phyloP scores from a whole-genome alignment of 163 green algal genomes.

The Chloromonas sp. region DNA sequence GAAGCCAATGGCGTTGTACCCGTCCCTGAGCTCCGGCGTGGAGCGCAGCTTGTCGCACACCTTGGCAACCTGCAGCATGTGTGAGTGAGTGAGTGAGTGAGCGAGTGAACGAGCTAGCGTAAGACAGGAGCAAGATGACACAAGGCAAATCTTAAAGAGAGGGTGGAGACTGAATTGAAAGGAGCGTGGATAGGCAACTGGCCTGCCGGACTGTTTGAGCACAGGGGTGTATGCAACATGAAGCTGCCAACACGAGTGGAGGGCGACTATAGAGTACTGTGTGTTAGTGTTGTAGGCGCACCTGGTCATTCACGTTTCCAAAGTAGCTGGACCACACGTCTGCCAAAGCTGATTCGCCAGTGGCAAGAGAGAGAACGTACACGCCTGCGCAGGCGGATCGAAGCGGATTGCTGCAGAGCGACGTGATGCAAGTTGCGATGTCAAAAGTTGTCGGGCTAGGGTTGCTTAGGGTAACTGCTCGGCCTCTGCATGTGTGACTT shows the following conservation, averaged over 20 bases:
- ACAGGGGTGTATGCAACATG: neutral
- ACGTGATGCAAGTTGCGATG: too few relatives aligned
- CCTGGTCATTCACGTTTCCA: constrained; percentile 73
- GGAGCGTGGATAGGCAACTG: neutral
- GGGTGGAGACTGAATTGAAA: neutral
- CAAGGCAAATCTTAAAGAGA: neutral
- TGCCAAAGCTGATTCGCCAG: constrained; percentile 27
- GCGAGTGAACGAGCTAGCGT: neutral
- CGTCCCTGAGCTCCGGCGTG: constrained; percentile 57
- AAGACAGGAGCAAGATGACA: neutral
- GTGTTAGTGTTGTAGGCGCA: constrained; percentile 5
- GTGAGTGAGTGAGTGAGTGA: neutral
- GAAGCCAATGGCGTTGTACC: constrained; percentile 90
- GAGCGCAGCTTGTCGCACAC: constrained; percentile 62
- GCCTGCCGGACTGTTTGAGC: neutral
- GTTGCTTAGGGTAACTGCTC: neutral
- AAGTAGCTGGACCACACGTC: constrained; percentile 70
- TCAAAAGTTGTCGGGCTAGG: neutral
- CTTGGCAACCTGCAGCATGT: constrained; percentile 1
- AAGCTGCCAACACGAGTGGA: neutral
- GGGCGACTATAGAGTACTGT: neutral
- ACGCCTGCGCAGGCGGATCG: neutral
- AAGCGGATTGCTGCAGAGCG: neutral
- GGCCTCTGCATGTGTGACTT: neutral
- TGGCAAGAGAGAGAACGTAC: constrained; percentile 35